Evolutionary conservation across 163 green algal species (phyloP).

Genomic region (Chlamydomonas reinhardtii): DNA sequence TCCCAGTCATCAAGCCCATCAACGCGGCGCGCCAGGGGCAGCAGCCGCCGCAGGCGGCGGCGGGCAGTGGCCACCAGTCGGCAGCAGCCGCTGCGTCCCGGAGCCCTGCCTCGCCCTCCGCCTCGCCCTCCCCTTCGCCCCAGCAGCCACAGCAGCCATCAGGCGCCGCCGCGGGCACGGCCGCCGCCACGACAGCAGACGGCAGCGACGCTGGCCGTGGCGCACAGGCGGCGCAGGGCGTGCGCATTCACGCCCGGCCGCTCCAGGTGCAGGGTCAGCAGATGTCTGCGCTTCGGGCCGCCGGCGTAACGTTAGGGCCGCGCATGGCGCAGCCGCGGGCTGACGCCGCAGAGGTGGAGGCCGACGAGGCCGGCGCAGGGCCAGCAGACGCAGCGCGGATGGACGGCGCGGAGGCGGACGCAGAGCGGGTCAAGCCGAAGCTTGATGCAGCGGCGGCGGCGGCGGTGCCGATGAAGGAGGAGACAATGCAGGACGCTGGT

Average conservation of each 20-base stretch:
- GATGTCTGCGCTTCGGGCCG: slow-evolving; percentile 5
- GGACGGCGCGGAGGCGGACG: too few relatives aligned
- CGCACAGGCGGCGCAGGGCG: slow-evolving; percentile 8
- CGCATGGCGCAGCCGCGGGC: too few relatives aligned
- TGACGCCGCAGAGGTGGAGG: too few relatives aligned
- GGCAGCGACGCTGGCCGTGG: neutral
- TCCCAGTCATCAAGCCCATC: neutral
- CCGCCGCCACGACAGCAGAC: neutral
- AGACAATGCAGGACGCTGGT: too few relatives aligned
- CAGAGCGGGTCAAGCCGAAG: too few relatives aligned
- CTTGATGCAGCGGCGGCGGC: too few relatives aligned
- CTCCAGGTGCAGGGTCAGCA: slow-evolving; percentile 10
- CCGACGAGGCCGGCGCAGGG: too few relatives aligned
- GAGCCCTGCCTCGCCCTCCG: neutral
- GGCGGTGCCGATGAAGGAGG: too few relatives aligned
- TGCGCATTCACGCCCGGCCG: slow-evolving; percentile 58
- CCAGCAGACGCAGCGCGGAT: too few relatives aligned
- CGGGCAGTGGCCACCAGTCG: neutral
- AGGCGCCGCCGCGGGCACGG: neutral
- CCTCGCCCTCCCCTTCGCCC: neutral
- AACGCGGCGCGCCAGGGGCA: neutral
- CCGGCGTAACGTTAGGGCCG: slow-evolving; percentile 11
- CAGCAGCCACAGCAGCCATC: neutral
- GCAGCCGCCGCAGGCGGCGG: neutral
- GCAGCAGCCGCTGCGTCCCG: too few relatives aligned